Base-by-base conservation (phyloP, 2,329 filamentous ascomycete species). In the Colletotrichum simmondsii region DNA sequence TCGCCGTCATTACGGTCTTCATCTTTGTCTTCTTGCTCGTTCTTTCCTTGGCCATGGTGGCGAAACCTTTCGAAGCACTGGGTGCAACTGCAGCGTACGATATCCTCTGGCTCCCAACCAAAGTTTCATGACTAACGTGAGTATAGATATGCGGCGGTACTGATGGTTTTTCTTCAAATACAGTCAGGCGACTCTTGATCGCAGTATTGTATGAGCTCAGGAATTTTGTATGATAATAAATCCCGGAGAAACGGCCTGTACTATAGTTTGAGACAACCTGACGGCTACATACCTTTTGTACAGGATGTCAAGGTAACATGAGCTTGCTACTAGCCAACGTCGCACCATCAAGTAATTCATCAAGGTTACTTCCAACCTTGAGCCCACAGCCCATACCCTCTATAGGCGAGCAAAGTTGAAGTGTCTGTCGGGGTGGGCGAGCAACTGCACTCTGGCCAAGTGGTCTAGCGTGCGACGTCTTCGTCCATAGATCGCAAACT, bases 31-130 rank as follows among this genome's bases (percentile, higher is more conserved):
- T 49, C 3, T 7, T 49, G 0, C 7, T 49, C 3, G 42, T 49
- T 10, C 42, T 49, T 10, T 49, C 42, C 5, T 1, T 49, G 0
- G 42, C 42, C 3, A 49, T 49, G 42, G 42, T 49, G 0, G 42
- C 42, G 0, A 49, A 49, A 2, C 42, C 42, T n/a, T 49, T 49
- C 2, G 42, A 49, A 2, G 42, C 42, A 5, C 8, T 49, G 3
- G 42, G 42, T 1, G 42, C 42, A 4, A 49, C 19, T 4, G 42
- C 42, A 1, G 42, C 42, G 42, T 49, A 49, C 4, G 42, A n/a
- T 22, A 4, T 0, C 1, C 1, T n/a, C 19, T 11, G 8, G 4
- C 3, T 1, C 42, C 19, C 0, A n/a, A 19, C 4, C 1, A 0
- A 49, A 49, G 8, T 4, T 4, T 2, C 8, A n/a, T n/a, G 7